Conservation (phyloP, 768 basidiomycete genomes). For the Boletellus ananiceps region DNA sequence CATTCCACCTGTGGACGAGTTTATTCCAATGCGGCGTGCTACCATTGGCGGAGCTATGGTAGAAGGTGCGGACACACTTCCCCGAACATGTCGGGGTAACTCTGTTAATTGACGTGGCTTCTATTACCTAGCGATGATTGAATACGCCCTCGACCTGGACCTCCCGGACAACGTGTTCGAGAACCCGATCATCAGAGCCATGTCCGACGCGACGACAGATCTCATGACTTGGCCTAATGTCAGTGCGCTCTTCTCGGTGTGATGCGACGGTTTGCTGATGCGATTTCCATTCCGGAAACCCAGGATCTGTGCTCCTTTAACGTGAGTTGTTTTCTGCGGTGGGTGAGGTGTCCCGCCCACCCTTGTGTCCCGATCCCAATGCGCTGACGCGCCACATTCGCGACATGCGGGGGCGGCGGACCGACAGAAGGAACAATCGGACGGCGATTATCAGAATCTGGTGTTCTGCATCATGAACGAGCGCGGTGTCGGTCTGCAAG, state of each 20-base stretch:
- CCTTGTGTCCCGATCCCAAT: too few species aligned
- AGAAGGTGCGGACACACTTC: conserved; percentile 27
- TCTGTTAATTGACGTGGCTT: conserved; percentile 2
- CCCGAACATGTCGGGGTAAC: neutral
- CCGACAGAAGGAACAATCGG: conserved; percentile 36
- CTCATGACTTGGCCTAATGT: conserved; percentile 42
- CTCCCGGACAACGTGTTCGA: conserved; percentile 36
- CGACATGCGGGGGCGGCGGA: neutral
- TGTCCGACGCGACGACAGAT: conserved; percentile 39
- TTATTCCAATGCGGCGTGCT: conserved; percentile 34
- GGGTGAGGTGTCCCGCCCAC: conserved; percentile 10
- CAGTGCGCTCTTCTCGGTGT: conserved; percentile 12
- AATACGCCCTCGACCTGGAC: conserved; percentile 36
- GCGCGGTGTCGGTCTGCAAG: conserved; percentile 30
- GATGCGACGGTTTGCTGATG: conserved; percentile 6
- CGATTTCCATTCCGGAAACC: neutral
- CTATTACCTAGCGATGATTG: conserved; percentile 27
- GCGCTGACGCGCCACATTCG: conserved; percentile 9
- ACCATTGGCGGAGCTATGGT: conserved; percentile 37
- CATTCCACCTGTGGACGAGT: conserved; percentile 36
- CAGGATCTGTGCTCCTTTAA: conserved; percentile 30
- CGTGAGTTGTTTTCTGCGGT: conserved; percentile 13
- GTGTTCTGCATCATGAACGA: conserved; percentile 39
- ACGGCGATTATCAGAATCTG: conserved; percentile 38
- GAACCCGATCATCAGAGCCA: conserved; percentile 30